Base-by-base conservation (phyloP, 2,329 filamentous ascomycete species). In the Phialocephala sp. region DNA sequence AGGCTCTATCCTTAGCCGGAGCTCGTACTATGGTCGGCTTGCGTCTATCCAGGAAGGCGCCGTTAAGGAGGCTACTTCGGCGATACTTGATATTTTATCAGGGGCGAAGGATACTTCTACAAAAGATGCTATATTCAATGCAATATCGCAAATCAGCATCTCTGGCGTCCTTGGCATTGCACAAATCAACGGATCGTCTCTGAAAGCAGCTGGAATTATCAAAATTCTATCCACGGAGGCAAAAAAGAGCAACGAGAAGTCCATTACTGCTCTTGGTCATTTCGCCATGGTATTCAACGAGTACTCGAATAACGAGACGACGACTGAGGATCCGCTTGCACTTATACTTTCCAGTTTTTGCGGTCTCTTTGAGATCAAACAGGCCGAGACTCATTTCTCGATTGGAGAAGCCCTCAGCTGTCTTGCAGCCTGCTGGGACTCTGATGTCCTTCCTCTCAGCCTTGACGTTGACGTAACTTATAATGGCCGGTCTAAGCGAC, bases 371-470 rank as follows among this genome's bases (percentile, higher is more conserved):
- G 93, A 97, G 75, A 87, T 95, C 52, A 92, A 92, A 71, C 90
- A 93, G 71, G 87, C 91, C 0, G 94, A 98, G 76, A 85, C 94
- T 1, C 94, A 97, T 68, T 97, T 99, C 75, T 87, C 93, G 0
- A 88, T 97, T 35, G 95, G 95, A 15, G 94, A 97, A 76, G 93
- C 95, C 14, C 85, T 98, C 61, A 90, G 91, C 56, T 91, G 91
- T 56, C 86, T 91, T 8, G 85, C 92, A 43, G 87, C 85, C 43
- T 89, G 94, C 45, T 98, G 94, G 94, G 85, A 91, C 39, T 96
- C 94, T 0, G 89, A 91, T 67, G 89, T 90, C 24, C 83, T 97
- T 18, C 86, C 89, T 64, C 84, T 94, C 0, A 87, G 88, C 55
- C 81, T 94, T 57, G 92, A 97, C 71, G 87, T 97, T 1, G 87